phyloP scores from a whole-genome alignment of 73 alveolate genomes.

The Paramecium sonneborni region DNA sequence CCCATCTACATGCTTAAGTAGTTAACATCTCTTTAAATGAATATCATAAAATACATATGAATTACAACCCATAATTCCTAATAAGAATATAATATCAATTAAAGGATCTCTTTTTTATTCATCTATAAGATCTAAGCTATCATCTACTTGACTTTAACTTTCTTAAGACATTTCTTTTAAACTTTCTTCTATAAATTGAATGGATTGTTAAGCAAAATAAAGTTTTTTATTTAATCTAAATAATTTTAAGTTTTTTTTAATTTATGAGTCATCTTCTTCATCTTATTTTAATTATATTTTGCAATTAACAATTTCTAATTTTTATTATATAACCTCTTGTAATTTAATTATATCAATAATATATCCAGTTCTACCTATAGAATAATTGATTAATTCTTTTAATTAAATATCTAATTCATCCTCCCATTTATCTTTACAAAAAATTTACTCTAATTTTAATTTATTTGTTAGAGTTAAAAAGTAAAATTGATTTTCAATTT shows the following conservation, averaged over 20 bases:
- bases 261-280: neutral
- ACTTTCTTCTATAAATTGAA: neutral
- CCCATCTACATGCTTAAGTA: neutral
- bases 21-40: neutral
- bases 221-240: neutral
- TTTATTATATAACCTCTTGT: neutral
- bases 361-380: slow-evolving; percentile 35
- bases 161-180: neutral
- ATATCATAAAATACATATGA: neutral
- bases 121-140: neutral
- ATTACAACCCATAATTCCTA: neutral
- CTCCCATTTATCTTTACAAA: neutral
- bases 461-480: neutral
- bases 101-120: neutral
- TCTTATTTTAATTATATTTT: neutral
- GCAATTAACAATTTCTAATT: neutral
- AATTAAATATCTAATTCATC: neutral
- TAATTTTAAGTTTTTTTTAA: neutral
- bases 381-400: neutral
- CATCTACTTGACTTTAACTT: neutral
- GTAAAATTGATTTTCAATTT: neutral
- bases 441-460: neutral
- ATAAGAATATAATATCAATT: neutral
- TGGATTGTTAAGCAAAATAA: neutral
- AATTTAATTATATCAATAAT: neutral